Evolutionary conservation across 345 rosid species (phyloP).

Genomic region (Eucalyptus tenuipes): DNA sequence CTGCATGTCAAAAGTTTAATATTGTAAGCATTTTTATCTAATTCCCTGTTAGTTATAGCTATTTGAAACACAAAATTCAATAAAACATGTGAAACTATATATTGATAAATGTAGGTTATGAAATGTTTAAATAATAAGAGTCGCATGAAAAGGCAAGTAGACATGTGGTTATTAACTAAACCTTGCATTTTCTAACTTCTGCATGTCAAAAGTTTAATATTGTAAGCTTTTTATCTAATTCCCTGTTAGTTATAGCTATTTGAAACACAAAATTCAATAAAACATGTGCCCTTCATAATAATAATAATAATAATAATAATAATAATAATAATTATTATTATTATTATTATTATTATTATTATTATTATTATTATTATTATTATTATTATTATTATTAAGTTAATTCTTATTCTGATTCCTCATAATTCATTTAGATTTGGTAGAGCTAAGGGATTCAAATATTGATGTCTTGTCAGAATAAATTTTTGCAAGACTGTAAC

Average conservation of each 20-base stretch:
- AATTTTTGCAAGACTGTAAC: neutral
- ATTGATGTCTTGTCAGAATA: neutral
- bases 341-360: no score
- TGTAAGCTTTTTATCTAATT: neutral
- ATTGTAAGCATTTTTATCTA: neutral
- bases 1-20: neutral
- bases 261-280: neutral
- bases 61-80: neutral
- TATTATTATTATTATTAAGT: neutral
- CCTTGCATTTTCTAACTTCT: neutral
- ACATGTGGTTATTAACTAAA: neutral
- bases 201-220: neutral
- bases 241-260: neutral
- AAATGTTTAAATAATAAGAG: neutral
- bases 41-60: neutral
- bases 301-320: no score
- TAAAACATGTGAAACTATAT: neutral
- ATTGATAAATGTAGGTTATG: neutral
- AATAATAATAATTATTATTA: no score
- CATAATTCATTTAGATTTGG: neutral
- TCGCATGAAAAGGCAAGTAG: neutral
- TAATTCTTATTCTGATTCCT: neutral
- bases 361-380: neutral
- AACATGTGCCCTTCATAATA: no score
- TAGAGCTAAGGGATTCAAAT: neutral